Evolutionary conservation across 2,329 filamentous ascomycete species (phyloP).

Genomic region (Aspergillus viridinutans): DNA sequence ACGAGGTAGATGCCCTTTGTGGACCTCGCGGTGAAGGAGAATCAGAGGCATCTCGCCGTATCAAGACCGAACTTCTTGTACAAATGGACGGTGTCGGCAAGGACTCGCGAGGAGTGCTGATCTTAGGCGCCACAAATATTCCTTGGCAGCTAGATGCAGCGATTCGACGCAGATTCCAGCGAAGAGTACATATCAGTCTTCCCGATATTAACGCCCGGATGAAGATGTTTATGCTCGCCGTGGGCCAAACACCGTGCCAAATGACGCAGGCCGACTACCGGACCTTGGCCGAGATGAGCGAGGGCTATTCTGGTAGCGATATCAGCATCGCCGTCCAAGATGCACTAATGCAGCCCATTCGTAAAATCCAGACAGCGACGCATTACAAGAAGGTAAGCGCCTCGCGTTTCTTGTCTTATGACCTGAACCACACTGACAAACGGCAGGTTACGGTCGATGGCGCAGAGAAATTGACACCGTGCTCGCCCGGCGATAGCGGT

Average conservation of each 20-base stretch:
- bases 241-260: slow-evolving; percentile 89
- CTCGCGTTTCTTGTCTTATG: neutral
- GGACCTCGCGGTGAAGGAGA: slow-evolving; percentile 91
- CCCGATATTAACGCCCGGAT: slow-evolving; percentile 83
- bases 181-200: slow-evolving; percentile 90
- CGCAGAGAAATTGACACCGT: slow-evolving; percentile 65
- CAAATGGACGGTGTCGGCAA: slow-evolving; percentile 99
- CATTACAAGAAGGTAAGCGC: slow-evolving; percentile 83
- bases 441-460: slow-evolving; percentile 66
- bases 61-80: slow-evolving; percentile 97
- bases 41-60: slow-evolving; percentile 92
- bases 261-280: slow-evolving; percentile 74
- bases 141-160: slow-evolving; percentile 97
- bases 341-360: slow-evolving; percentile 93
- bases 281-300: slow-evolving; percentile 73
- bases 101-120: slow-evolving; percentile 87
- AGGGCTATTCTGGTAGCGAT: slow-evolving; percentile 94
- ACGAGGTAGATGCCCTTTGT: slow-evolving; percentile 95
- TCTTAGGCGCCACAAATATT: slow-evolving; percentile 95
- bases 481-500: slow-evolving; percentile 82
- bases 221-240: slow-evolving; percentile 90
- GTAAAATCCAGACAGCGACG: slow-evolving; percentile 94
- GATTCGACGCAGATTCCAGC: slow-evolving; percentile 92
- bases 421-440: slow-evolving; percentile 5
- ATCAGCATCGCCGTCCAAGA: slow-evolving; percentile 94